Evolutionary conservation across 345 rosid species (phyloP), one percentile per base, ranked within the genome.

Genomic region (Salix caprea): DNA sequence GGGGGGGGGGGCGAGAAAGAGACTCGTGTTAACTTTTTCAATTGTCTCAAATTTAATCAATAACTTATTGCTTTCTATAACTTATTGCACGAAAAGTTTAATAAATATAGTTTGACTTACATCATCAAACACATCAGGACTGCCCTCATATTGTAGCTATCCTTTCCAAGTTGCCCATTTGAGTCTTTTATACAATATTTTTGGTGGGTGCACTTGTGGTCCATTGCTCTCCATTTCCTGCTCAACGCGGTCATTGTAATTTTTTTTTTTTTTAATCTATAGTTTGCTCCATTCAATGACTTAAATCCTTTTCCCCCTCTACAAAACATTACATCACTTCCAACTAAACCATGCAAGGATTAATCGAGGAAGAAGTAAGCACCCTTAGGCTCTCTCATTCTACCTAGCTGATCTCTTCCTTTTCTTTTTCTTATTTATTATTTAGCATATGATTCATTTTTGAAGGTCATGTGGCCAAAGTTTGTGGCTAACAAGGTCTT

Each of bases 81-180:
- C 2, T 26, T 65, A 10, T 4, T 15, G 39, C 13, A 4, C 11
- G 21, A 30, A 28, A 24, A 65, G 8, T 65, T 32, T 65, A 7
- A 21, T 34, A 66, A 36, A 18, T 36, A 66, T 66, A 18, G 69
- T 66, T 66, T 66, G 69, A 66, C 69, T 66, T 66, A 21, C 69
- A 66, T 66, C 69, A 66, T 30, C 69, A 66, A 13, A 19, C 46
- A 34, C n/a, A 66, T 66, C 69, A 66, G 6, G 19, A 9, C 5
- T 66, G 4, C 46, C 42, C 23, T 32, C 15, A 66, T 66, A 52
- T 58, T 58, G 69, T 66, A 4, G 6, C 21, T n/a, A 66, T 66
- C 69, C 37, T 66, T 32, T 32, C 69, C 69, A 66, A 66, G 44
- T 66, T 66, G 69, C 46, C 42, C 36, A 30, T 8, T 66, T 66